Evolutionary conservation across 1,139 yeast species (phyloP), one percentile per base, ranked within the genome.

Genomic region (Yamadazyma atmosphaerica): DNA sequence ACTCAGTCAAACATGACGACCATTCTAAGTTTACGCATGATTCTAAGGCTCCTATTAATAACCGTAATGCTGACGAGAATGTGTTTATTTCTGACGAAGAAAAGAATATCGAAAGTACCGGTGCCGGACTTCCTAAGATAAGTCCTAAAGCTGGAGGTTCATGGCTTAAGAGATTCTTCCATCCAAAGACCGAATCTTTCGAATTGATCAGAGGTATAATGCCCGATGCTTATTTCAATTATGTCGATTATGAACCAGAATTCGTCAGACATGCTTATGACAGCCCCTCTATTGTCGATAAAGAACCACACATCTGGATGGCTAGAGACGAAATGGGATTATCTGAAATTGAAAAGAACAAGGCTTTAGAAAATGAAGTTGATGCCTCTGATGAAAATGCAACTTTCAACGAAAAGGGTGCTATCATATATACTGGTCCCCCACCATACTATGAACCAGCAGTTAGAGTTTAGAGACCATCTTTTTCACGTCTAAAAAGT

Each of bases 251-350:
- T 48, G 64, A 68, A 41, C 60, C 64, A 5, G 72, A 65, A 18
- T 72, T 69, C 50, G 50, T 68, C 27, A 55, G 58, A 42, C 62
- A 53, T 42, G 95, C 96, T 4, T 85, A 81, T 53, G 75, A 78
- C 35, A 80, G 79, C 54, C 89, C 90, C 15, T 75, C 74, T 39
- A 81, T 84, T 25, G 65, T 65, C 17, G 83, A 79, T 32, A 72
- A 69, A 23, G 81, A 76, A 48, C 87, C 88, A 12, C 76, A 76
- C 33, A 69, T 83, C 37, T 85, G 94, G 94, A 67, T 83, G 46
- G 80, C 85, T 31, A 70, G 63, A 44, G 94, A 85, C 59, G 74
- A 78, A 19, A 65, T 83, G 77, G 92, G 92, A 15, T 71, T 85
- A 33, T 77, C 87, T 3, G 74, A 71, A 40, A 72, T 74, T 42